These are phyloP conservation scores for Argentina anserina DNA, from an alignment of 306 rosid species.

Conservation along the genomic window DNA sequence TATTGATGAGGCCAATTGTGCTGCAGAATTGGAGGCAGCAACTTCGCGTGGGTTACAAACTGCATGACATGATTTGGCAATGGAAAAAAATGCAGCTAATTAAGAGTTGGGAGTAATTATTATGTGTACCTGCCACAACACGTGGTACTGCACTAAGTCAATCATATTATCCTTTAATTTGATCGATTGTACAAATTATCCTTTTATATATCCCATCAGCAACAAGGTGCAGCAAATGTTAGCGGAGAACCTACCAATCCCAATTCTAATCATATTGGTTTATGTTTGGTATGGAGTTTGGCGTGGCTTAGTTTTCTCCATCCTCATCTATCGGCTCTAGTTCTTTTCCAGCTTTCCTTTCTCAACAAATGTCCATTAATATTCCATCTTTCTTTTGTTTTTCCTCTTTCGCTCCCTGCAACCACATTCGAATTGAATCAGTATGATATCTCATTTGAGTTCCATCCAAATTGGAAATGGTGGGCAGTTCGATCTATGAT, in stretches of 20 bases:
- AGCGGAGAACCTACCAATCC: slow-evolving; percentile 26
- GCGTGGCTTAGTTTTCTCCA: neutral
- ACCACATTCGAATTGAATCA: neutral
- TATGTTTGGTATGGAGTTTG: slow-evolving; percentile 32
- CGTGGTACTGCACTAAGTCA: too few relatives aligned
- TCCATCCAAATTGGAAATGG: neutral
- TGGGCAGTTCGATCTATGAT: neutral
- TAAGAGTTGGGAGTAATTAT: too few relatives aligned
- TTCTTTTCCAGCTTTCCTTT: too few relatives aligned
- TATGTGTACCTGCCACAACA: too few relatives aligned
- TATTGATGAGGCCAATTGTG: neutral
- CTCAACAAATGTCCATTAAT: neutral
- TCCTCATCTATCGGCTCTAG: neutral
- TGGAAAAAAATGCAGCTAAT: neutral
- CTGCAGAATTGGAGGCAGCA: neutral
- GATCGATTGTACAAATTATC: too few relatives aligned
- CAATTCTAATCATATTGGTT: slow-evolving; percentile 13
- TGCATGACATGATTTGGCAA: neutral
- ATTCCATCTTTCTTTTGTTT: neutral
- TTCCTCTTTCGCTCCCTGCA: neutral
- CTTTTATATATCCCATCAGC: neutral
- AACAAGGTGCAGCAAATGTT: neutral
- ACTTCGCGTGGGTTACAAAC: neutral
- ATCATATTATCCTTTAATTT: too few relatives aligned
- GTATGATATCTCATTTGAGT: neutral